Evolutionary conservation across 768 basidiomycete species (phyloP), one percentile per base, ranked within the genome.

Genomic region (Leucocoprinus birnbaumii): DNA sequence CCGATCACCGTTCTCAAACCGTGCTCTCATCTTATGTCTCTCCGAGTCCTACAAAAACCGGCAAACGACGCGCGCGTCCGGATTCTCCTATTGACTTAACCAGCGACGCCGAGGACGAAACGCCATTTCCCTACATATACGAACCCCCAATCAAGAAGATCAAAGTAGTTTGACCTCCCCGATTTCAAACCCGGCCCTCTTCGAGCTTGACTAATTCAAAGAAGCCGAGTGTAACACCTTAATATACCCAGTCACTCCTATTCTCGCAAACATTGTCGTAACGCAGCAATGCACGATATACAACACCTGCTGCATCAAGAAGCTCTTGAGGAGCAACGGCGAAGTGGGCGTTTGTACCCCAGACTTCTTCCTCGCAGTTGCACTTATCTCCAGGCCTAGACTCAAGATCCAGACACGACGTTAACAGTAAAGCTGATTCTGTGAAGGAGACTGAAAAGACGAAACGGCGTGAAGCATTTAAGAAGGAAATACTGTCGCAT

Each of bases 61-160:
- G 66, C 56, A 76, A 74, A 54, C 68, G 76, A 31, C 53, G 48
- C 13, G 40, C 41, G 22, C 47, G 21, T 22, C 38, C 65, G 6
- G 53, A 52, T 63, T 59, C 72, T 10, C 67, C 73, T 16, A 80
- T 86, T 53, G 86, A 87, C 70, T 67, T 86, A 58, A 84, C 85
- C 8, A 51, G 63, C 24, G 78, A 76, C 45, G 74, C 71, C 48
- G 63, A 65, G 27, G 68, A 70, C 31, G 62, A 60, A 25, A 35
- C 46, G 18, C 22, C 53, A 62, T 45, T 64, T 65, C n/a, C 65
- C 67, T 11, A 14, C 55, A 6, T 31, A 31, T 75, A 76, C 62
- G 71, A 67, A 53, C 51, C 61, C 10, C 54, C 54, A 49, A 55
- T 55, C 16, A 55, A 55, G 54, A 55, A 55, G 27, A 49, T 55